These are phyloP conservation scores for Monascus ruber DNA, from an alignment of 2,329 filamentous ascomycete species.

Conservation along the genomic window DNA sequence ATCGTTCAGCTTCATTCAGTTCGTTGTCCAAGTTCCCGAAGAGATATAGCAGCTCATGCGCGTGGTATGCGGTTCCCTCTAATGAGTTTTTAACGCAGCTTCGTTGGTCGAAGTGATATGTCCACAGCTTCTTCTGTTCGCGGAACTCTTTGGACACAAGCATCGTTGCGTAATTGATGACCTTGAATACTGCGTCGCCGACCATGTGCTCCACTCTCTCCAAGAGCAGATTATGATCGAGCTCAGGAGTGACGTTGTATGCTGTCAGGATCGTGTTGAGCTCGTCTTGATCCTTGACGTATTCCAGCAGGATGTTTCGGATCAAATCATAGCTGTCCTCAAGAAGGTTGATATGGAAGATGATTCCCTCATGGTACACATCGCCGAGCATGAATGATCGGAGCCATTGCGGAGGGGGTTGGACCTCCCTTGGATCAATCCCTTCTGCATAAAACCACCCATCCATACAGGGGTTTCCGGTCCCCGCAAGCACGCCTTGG, in stretches of 20 bases:
- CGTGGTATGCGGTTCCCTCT: slow-evolving; percentile 17
- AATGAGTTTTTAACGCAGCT: slow-evolving; percentile 12
- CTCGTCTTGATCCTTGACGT: slow-evolving; percentile 5
- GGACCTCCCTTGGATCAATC: slow-evolving; percentile 5
- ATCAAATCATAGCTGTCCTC: slow-evolving; percentile 8
- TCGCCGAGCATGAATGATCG: slow-evolving; percentile 14
- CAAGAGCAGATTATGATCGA: slow-evolving; percentile 5
- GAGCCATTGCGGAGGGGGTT: slow-evolving; percentile 11
- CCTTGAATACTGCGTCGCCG: slow-evolving; percentile 15
- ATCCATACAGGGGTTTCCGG: slow-evolving; percentile 16
- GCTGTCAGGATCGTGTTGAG: slow-evolving; percentile 9
- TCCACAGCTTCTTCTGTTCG: slow-evolving; percentile 1
- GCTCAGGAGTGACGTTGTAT: slow-evolving; percentile 8
- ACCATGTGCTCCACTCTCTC: slow-evolving; percentile 14
- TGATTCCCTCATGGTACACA: slow-evolving; percentile 16
- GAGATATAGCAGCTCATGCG: slow-evolving; percentile 15
- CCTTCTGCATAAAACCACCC: slow-evolving; percentile 12
- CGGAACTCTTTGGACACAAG: not conserved
- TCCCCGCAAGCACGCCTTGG: slow-evolving; percentile 12
- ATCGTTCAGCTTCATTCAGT: slow-evolving; percentile 7
- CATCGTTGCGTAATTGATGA: slow-evolving; percentile 11
- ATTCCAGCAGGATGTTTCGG: slow-evolving; percentile 2
- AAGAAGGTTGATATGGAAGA: slow-evolving; percentile 15
- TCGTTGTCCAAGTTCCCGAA: slow-evolving; percentile 13
- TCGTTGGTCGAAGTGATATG: slow-evolving; percentile 17